These are phyloP conservation scores for Porphyra umbilicalis DNA, from an alignment of 31 red algal genomes.

Conservation along the genomic window DNA sequence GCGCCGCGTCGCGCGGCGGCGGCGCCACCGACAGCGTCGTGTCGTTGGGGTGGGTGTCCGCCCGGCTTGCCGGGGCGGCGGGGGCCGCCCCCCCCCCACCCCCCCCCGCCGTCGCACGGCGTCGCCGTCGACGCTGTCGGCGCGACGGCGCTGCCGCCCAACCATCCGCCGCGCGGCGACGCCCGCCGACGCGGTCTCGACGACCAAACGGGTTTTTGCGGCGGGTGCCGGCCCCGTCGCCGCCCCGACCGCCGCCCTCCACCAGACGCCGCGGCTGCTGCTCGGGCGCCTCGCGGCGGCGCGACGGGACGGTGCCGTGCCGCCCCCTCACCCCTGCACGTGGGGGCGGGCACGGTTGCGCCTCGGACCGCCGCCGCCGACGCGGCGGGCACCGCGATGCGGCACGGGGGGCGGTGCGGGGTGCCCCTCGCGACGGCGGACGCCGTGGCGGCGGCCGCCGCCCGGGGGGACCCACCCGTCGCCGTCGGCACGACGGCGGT, in stretches of 20 bases:
- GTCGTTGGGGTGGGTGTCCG: conserved; percentile 9
- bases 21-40: conserved; percentile 13
- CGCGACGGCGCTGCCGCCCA: conserved; percentile 72
- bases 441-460: conserved; percentile 12
- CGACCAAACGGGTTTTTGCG: conserved; percentile 98
- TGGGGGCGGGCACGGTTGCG: conserved; percentile 90
- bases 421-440: conserved; percentile 26
- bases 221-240: conserved; percentile 63
- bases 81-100: conserved; percentile 10
- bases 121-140: conserved; percentile 49
- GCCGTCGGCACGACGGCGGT: conserved; percentile 95
- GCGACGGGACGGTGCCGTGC: conserved; percentile 17
- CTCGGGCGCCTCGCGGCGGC: conserved; percentile 19
- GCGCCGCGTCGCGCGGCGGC: not conserved
- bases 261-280: conserved; percentile 63
- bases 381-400: conserved; percentile 68
- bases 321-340: conserved; percentile 72
- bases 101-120: no score
- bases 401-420: conserved; percentile 64
- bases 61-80: no score
- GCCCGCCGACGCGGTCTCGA: conserved; percentile 20
- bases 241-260: conserved; percentile 93
- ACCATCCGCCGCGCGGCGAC: conserved; percentile 55
- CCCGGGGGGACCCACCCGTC: conserved; percentile 34
- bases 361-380: conserved; percentile 36